A percentile compares a stretch with the other conserved stretches of the same genome.
Evolutionary conservation across 192 early-diverging fungal species (phyloP).

Genomic region (Coemansia sp.): DNA sequence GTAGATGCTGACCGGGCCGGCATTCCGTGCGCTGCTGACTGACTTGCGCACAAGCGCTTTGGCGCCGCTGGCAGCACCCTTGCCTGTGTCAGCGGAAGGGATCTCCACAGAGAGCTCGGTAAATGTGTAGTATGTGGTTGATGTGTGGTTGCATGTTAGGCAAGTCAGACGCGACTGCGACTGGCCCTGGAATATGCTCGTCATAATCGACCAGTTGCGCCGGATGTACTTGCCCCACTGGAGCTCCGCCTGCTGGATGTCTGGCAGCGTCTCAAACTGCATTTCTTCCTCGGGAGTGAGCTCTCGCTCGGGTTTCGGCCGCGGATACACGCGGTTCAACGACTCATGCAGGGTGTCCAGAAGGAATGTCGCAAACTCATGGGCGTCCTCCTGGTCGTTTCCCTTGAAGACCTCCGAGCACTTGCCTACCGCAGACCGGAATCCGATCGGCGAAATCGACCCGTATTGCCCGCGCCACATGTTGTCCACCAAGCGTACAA

Average conservation of each 20-base stretch:
- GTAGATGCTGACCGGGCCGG: constrained; percentile 53
- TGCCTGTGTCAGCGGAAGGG: constrained; percentile 52
- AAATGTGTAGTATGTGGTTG: constrained; percentile 81
- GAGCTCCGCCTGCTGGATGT: constrained; percentile 58
- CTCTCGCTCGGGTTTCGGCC: constrained; percentile 32
- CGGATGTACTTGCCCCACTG: constrained; percentile 76
- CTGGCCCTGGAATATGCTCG: constrained; percentile 84
- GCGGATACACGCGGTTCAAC: constrained; percentile 66
- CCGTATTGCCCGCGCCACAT: constrained; percentile 83
- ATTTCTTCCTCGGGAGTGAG: constrained; percentile 48
- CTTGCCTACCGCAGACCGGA: constrained; percentile 71
- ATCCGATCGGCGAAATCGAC: constrained; percentile 74
- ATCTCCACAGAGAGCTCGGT: constrained; percentile 92
- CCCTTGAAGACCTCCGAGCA: constrained; percentile 83
- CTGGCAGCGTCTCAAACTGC: constrained; percentile 70
- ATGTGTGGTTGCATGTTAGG: constrained; percentile 37
- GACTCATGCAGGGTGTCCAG: constrained; percentile 92
- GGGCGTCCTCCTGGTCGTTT: constrained; percentile 93
- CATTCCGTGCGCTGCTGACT: neutral
- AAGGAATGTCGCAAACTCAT: constrained; percentile 91
- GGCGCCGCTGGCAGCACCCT: constrained; percentile 26
- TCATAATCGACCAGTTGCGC: constrained; percentile 80
- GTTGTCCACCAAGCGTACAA: constrained; percentile 70
- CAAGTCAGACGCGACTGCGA: constrained; percentile 50
- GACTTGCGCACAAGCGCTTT: constrained; percentile 22